phyloP scores from a whole-genome alignment of 2,329 filamentous ascomycete species.

The Myotisia sp. region DNA sequence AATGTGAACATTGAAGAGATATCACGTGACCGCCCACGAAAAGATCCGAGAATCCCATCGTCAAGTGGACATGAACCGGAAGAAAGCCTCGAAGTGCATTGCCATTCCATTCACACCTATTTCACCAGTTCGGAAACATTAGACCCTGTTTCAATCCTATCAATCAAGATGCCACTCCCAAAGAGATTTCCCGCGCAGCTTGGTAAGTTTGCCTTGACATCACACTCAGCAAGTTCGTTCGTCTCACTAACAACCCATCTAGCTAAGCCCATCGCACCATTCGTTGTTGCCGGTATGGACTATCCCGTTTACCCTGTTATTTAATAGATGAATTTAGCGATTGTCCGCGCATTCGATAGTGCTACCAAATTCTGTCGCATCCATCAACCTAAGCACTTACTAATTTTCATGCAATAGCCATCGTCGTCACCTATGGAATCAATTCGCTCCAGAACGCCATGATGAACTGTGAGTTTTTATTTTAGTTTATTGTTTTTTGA shows the following conservation, averaged over 20 bases:
- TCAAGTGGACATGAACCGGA: too few species aligned
- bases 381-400: background rate
- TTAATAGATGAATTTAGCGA: too few species aligned
- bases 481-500: background rate
- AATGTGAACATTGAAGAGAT: too few species aligned
- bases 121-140: slow-evolving; percentile 1
- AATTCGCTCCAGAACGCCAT: slow-evolving; percentile 68
- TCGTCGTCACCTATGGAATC: slow-evolving; percentile 80
- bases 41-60: slow-evolving; percentile 10
- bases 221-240: too few species aligned
- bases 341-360: background rate
- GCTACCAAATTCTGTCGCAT: slow-evolving; percentile 1
- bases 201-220: too few species aligned
- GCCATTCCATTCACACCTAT: slow-evolving; percentile 19
- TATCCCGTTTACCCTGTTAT: slow-evolving; percentile 4
- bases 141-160: background rate
- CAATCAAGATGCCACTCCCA: slow-evolving; percentile 58
- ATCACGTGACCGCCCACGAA: slow-evolving; percentile 9
- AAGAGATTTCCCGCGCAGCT: slow-evolving; percentile 73
- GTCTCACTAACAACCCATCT: slow-evolving; percentile 16
- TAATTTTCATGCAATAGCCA: slow-evolving; percentile 33
- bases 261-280: slow-evolving; percentile 86
- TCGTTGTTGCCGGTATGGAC: slow-evolving; percentile 81
- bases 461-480: slow-evolving; percentile 53
- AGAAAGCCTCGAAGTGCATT: background rate